Base-by-base conservation (phyloP, 2,329 filamentous ascomycete genomes). In the Alternaria tenuissima region DNA sequence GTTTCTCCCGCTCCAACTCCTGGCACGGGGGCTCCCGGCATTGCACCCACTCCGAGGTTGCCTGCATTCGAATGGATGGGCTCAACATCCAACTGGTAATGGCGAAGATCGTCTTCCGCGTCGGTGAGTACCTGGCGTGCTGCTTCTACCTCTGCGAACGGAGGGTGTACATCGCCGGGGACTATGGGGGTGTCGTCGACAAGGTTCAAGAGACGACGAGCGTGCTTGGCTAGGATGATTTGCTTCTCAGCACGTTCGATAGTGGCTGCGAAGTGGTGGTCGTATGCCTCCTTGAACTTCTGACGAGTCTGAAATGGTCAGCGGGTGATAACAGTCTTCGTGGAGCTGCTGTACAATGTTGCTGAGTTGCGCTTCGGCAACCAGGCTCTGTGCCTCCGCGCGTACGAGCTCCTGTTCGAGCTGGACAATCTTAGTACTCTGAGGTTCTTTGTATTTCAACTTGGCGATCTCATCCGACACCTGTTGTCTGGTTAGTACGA, bases 241-340 rank as follows among this genome's bases (percentile, higher is more conserved):
- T 99, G 95, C 83, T 98, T 98, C 83, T 98, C 95, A 24, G 93
- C 93, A 32, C 94, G 91, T 83, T 99, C 95, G 70, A 99, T 96
- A 20, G 93, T 92, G 60, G 94, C 93, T 16, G 91, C 88, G 66
- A 97, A 92, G 77, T 98, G 93, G 61, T 91, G 80, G 67, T 94
- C 92, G 76, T 94, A 98, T 24, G 95, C 92, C 80, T 97, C 92
- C 82, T 96, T 97, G 81, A 99, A 86, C 82, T 97, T 98, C 80
- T 95, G 91, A 59, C 95, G 91, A 36, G 95, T 98, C 91, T 95
- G 63, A 59, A 22, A 53, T 44, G 14, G 58, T 76, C 58, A 78
- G 70, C 32, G 55, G 20, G 16, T 7, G 26, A 8, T 20, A 5
- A 3, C 24, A 20, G 28, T 20, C 9, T 30, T 22, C n/a, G 2